Evolutionary conservation across 2,329 filamentous ascomycete genomes (phyloP), one percentile per base, ranked within the genome.

Genomic region (Penicillium sp.): DNA sequence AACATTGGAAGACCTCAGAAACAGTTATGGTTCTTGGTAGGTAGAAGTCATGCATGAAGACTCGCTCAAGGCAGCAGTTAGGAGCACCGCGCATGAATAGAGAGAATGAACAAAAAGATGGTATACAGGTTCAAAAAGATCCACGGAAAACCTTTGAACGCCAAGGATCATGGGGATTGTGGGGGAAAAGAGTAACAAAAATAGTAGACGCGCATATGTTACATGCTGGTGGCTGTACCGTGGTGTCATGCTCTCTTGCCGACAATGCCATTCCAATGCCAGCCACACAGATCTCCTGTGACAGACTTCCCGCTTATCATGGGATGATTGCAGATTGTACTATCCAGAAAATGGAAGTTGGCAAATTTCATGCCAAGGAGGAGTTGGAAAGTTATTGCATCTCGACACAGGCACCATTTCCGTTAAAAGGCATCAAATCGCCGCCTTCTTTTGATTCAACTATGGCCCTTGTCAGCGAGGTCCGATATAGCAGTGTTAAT

Each of bases 381-480:
- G 27, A 15, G 15, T 35, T 35, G 15, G 9, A 37, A 37, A 37
- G 18, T 23, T 20, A 18, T 12, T 37, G n/a, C 32, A 37, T 20
- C 18, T 12, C 5, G 15, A 7, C 7, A 6, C 23, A 27, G 20
- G 23, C 38, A 40, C 23, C 24, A 8, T 25, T 7, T 37, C 15
- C 10, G 13, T 44, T 4, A n/a, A 25, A 33, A 44, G 20, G 25
- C 13, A 37, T 9, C 23, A 23, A 24, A 9, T 18, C 23, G 40
- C 40, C 18, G 54, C 49, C 42, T 66, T 67, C 45, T 66, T 67
- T 38, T 67, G 65, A 9, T 64, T 66, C 41, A 67, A 56, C 65
- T 67, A 38, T n/a, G 35, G 23, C 23, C 6, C n/a, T n/a, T 37
- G 45, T 55, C 37, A 49, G 44, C 15, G 28, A n/a, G 1, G 5